phyloP scores from a whole-genome alignment of 192 early-diverging fungal species.

The Neocallimastix lanati region DNA sequence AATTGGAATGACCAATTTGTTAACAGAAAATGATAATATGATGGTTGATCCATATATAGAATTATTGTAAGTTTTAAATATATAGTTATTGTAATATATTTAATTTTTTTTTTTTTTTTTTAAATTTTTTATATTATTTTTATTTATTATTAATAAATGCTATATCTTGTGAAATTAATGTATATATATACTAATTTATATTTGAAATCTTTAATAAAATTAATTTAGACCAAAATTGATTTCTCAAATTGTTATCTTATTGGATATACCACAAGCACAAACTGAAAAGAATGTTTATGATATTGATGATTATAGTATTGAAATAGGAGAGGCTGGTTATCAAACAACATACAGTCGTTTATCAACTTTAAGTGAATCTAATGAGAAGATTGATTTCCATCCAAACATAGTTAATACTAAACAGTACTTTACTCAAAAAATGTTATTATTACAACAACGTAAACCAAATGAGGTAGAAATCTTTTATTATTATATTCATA shows the following conservation, averaged over 20 bases:
- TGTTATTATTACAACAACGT: not conserved
- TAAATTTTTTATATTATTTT: not conserved
- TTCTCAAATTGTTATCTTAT: not conserved
- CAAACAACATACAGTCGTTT: not conserved
- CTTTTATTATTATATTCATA: too few relatives aligned
- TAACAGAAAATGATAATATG: slow-evolving; percentile 32
- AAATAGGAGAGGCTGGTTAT: not conserved
- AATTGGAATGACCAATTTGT: slow-evolving; percentile 41
- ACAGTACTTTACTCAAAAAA: not conserved
- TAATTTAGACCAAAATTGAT: not conserved
- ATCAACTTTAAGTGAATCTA: not conserved
- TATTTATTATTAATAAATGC: not conserved
- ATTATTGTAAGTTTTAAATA: slow-evolving; percentile 5
- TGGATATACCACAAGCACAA: not conserved
- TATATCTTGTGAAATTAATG: too few relatives aligned
- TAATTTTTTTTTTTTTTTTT: not conserved
- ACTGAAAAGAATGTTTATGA: not conserved
- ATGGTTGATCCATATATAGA: slow-evolving; percentile 28
- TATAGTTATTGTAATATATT: not conserved
- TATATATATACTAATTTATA: too few relatives aligned
- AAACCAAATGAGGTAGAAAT: not conserved
- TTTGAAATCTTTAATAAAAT: too few relatives aligned
- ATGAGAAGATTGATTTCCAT: not conserved
- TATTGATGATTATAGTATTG: not conserved
- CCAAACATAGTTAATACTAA: not conserved